Evolutionary conservation across 371 early-diverging fungal genomes (phyloP), one percentile per base, ranked within the genome.

Genomic region (Mortierella sp.): DNA sequence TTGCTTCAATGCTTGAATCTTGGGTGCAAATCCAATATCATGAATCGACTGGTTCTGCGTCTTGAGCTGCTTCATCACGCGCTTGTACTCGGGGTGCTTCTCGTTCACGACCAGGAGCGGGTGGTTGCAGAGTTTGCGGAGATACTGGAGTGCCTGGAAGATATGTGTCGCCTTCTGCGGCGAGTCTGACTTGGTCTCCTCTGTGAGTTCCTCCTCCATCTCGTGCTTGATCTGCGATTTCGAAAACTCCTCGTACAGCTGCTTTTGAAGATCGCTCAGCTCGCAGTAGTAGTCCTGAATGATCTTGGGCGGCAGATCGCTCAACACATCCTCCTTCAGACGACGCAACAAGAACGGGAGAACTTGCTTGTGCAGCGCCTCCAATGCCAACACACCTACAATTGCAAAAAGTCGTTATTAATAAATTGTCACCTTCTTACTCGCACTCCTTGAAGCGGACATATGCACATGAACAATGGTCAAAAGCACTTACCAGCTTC

Each of bases 271-370:
- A 54, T 96, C 96, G 75, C 96, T 94, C 50, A 99, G 89, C 74
- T 98, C 98, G 88, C 99, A 98, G 87, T 97, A 97, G 85, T 99
- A 96, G 89, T 99, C 99, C 89, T 96, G 96, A 79, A 99, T 99
- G 81, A 99, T 99, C 90, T 99, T 99, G 40, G 99, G 99, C 50
- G 99, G 99, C 77, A 99, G 88, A 88, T 99, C 99, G 78, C 97
- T 93, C 75, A 99, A 89, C 21, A 99, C 99, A 83, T 99, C 98
- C 88, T 98, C 98, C 89, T 99, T 99, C 91, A 99, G 93, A 72
- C 99, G 93, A 46, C 99, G 93, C 82, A 99, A 86, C 54, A 99
- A 82, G 93, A 99, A 99, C 40, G 99, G 99, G 61, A 99, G 88
- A 4, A 99, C 98, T 85, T 98, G 98, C 74, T 96, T 96, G 88